Percentiles rank a stretch among this genome's conserved stretches.
These are phyloP conservation scores for Ligustrum vulgare DNA, from an alignment of 257 asterid genomes.

Conservation along the genomic window DNA sequence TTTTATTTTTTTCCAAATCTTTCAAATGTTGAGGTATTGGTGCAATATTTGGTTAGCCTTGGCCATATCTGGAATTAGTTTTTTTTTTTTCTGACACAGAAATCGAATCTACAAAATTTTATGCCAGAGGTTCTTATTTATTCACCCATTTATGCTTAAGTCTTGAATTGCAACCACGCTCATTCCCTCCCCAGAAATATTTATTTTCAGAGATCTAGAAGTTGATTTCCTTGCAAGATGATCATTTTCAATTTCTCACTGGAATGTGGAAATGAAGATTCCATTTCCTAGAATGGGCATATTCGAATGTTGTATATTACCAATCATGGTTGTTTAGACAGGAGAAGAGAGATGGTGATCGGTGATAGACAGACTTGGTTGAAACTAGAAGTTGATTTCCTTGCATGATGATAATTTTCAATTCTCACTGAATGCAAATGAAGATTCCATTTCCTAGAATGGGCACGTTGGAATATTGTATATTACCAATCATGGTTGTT, in stretches of 20 bases:
- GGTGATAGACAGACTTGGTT: conserved; percentile 14
- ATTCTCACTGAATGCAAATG: background rate
- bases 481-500: background rate
- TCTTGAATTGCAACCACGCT: background rate
- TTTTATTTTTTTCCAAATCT: background rate
- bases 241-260: conserved; percentile 1
- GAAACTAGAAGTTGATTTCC: background rate
- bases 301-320: background rate
- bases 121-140: background rate
- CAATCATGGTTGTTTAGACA: background rate
- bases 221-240: conserved; percentile 3
- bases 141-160: background rate
- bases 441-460: conserved; percentile 2
- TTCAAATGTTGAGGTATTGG: background rate
- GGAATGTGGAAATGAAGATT: background rate
- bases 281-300: background rate
- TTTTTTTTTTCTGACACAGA: background rate
- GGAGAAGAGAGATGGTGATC: conserved; percentile 5
- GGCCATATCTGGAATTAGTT: conserved; percentile 11
- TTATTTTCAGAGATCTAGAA: background rate
- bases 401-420: conserved; percentile 7
- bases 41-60: conserved; percentile 17
- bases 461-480: background rate
- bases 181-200: background rate
- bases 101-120: background rate